A percentile compares a stretch with the other conserved stretches of the same genome.
phyloP scores from a whole-genome alignment of 78 protist genomes.

The Capsaspora owczarzaki region DNA sequence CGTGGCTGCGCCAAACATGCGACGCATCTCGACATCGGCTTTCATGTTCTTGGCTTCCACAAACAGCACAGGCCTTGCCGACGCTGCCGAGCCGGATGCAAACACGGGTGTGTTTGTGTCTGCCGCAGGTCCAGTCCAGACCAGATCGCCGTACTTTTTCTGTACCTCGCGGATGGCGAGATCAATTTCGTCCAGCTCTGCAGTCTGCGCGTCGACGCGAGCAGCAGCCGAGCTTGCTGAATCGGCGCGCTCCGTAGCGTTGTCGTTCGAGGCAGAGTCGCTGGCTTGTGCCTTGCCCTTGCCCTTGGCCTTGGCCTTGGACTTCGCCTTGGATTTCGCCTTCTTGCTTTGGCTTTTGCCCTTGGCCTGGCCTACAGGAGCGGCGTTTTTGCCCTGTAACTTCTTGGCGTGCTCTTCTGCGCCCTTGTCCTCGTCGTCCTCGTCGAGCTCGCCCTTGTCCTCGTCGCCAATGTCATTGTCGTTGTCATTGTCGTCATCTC shows the following conservation, averaged over 20 bases:
- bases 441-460: too few relatives aligned
- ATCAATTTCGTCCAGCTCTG: neutral
- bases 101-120: neutral
- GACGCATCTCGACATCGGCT: slow-evolving; percentile 4
- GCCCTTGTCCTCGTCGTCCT: neutral
- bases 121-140: neutral
- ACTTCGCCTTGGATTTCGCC: neutral
- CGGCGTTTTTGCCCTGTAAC: neutral
- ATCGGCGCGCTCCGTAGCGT: too few relatives aligned
- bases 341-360: neutral
- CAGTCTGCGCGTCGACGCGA: neutral
- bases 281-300: neutral
- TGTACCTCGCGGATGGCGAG: neutral
- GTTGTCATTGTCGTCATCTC: neutral
- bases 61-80: neutral
- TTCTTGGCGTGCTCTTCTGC: too few relatives aligned
- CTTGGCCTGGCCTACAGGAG: neutral
- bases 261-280: too few relatives aligned
- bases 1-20: neutral
- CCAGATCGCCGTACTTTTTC: neutral
- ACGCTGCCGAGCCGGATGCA: neutral
- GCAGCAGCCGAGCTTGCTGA: too few relatives aligned
- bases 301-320: neutral
- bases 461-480: neutral
- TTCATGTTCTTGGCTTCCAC: neutral